These are phyloP conservation scores for Rhazya stricta DNA, from an alignment of 257 asterid genomes.

Conservation along the genomic window DNA sequence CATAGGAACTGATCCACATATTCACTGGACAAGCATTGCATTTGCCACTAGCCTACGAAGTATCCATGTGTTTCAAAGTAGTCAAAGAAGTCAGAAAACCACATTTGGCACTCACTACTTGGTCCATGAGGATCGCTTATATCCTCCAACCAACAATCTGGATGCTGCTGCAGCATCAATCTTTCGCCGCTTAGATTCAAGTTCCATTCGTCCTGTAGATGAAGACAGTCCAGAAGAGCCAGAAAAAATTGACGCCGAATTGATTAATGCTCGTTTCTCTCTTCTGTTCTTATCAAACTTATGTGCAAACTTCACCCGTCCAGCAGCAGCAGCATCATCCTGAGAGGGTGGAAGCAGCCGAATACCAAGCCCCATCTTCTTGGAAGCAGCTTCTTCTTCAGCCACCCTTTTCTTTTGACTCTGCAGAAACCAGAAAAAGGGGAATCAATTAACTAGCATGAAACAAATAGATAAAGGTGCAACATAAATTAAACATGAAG, in stretches of 20 bases:
- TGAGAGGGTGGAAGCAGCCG: constrained; percentile 67
- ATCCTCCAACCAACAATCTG: constrained; percentile 60
- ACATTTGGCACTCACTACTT: background rate
- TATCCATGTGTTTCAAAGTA: background rate
- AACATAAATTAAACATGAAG: background rate
- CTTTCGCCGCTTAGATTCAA: constrained; percentile 73
- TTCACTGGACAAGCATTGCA: background rate
- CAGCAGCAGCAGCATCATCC: constrained; percentile 69
- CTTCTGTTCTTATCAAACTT: constrained; percentile 64
- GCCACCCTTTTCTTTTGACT: constrained; percentile 82
- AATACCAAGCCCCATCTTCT: constrained; percentile 71
- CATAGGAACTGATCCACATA: background rate
- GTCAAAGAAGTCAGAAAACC: background rate
- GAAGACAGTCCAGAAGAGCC: constrained; percentile 44
- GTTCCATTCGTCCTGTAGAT: constrained; percentile 47
- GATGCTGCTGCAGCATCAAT: constrained; percentile 67
- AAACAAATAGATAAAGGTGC: background rate
- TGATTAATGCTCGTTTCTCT: constrained; percentile 75
- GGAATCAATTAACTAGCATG: background rate
- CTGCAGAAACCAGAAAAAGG: constrained; percentile 19
- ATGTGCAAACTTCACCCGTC: constrained; percentile 51
- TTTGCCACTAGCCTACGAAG: background rate
- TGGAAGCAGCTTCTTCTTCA: constrained; percentile 68
- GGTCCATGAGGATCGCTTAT: constrained; percentile 65
- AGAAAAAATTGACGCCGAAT: constrained; percentile 70